phyloP scores from a whole-genome alignment of 2,329 filamentous ascomycete genomes.

The Stromatinia cepivora region DNA sequence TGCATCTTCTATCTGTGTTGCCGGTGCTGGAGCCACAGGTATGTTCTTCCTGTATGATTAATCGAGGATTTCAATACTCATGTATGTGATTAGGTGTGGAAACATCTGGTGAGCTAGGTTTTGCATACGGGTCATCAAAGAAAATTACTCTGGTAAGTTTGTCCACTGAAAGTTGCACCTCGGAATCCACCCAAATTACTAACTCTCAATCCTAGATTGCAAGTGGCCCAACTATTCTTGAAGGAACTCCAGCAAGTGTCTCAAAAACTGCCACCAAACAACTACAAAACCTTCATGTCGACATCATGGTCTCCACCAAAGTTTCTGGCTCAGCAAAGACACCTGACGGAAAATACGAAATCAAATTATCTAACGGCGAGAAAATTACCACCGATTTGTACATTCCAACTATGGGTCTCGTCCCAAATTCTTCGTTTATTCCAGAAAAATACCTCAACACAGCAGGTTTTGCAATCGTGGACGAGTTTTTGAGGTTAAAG shows the following conservation, averaged over 20 bases:
- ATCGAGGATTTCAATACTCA: background rate
- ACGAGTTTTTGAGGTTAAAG: constrained; percentile 52
- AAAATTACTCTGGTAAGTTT: constrained; percentile 35
- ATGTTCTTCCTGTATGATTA: background rate
- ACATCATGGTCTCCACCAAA: constrained; percentile 47
- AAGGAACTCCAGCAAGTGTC: constrained; percentile 31
- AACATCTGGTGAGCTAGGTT: constrained; percentile 40
- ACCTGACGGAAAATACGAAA: constrained; percentile 50
- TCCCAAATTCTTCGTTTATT: constrained; percentile 57
- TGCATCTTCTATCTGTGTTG: constrained; percentile 38
- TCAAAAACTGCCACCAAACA: constrained; percentile 43
- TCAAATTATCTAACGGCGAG: constrained; percentile 51
- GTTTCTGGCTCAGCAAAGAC: constrained; percentile 44
- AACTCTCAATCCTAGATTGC: constrained; percentile 29
- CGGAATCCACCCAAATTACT: background rate
- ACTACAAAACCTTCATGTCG: constrained; percentile 53
- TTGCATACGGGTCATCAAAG: constrained; percentile 37
- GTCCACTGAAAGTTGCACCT: constrained; percentile 35
- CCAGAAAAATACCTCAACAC: constrained; percentile 48
- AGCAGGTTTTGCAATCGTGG: constrained; percentile 50
- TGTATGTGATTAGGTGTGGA: constrained; percentile 32
- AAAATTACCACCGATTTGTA: constrained; percentile 55
- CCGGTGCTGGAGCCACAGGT: constrained; percentile 40
- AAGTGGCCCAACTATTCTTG: constrained; percentile 40
- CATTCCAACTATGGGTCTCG: constrained; percentile 56